These are phyloP conservation scores for Schoenoplectus triqueter DNA, from an alignment of 202 grass and related monocot genomes.

Conservation along the genomic window DNA sequence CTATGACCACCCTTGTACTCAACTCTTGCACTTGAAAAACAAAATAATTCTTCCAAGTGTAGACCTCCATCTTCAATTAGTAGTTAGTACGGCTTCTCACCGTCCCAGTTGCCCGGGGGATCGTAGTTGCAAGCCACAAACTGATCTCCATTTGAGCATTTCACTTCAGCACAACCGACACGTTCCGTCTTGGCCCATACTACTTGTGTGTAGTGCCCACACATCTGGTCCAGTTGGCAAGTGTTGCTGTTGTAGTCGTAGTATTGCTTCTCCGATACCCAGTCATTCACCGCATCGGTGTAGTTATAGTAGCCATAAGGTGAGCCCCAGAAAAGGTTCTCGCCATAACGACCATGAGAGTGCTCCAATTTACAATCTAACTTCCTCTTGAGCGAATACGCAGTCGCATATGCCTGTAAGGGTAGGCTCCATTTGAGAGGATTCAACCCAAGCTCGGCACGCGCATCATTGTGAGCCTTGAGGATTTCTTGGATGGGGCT, in stretches of 20 bases:
- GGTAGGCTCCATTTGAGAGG: slow-evolving; percentile 49
- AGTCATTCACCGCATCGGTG: slow-evolving; percentile 48
- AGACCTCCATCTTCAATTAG: slow-evolving; percentile 15
- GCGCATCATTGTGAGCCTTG: slow-evolving; percentile 22
- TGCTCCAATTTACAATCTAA: slow-evolving; percentile 54
- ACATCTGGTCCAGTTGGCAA: slow-evolving; percentile 49
- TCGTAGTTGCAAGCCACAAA: slow-evolving; percentile 68
- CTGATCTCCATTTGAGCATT: slow-evolving; percentile 43
- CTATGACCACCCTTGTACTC: not conserved
- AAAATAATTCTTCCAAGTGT: not conserved
- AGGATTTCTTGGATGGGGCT: slow-evolving; percentile 18
- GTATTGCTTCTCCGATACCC: slow-evolving; percentile 55
- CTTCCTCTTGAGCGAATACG: slow-evolving; percentile 47
- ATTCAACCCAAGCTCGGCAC: not conserved
- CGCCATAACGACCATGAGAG: slow-evolving; percentile 56
- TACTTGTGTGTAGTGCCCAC: slow-evolving; percentile 66
- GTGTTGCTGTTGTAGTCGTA: slow-evolving; percentile 56
- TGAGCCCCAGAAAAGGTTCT: slow-evolving; percentile 58
- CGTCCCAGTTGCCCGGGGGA: slow-evolving; percentile 32
- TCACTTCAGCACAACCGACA: slow-evolving; percentile 56
- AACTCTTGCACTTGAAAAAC: not conserved
- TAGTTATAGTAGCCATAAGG: slow-evolving; percentile 30
- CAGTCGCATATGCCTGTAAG: slow-evolving; percentile 47
- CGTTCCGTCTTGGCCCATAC: slow-evolving; percentile 56
- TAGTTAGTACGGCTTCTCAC: slow-evolving; percentile 33